Conservation (phyloP, 2,329 filamentous ascomycete species). For the Aspergillus glaucus region DNA sequence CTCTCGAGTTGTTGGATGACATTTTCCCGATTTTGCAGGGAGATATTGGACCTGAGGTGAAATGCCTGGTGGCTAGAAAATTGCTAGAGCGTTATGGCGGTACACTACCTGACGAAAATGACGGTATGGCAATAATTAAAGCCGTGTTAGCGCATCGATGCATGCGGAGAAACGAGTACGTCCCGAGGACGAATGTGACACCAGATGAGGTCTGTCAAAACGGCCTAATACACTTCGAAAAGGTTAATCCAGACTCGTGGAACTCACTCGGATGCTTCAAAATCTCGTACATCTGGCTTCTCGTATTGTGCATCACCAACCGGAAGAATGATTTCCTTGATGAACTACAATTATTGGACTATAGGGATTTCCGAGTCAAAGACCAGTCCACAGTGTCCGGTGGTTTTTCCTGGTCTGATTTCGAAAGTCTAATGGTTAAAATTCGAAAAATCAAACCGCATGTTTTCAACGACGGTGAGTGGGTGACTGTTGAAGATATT, state of each 20-base stretch:
- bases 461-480: neutral
- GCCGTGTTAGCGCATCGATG: neutral
- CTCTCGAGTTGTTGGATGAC: neutral
- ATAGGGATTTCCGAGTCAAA: neutral
- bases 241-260: neutral
- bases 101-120: neutral
- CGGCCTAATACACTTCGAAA: neutral
- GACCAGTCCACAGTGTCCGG: neutral
- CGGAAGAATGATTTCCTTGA: neutral
- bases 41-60: neutral
- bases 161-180: neutral
- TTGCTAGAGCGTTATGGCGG: neutral
- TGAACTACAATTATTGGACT: neutral
- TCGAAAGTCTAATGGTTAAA: neutral
- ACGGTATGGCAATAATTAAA: neutral
- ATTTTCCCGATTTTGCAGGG: neutral
- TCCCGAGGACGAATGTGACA: neutral
- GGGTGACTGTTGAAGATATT: neutral
- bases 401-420: neutral
- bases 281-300: neutral
- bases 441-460: neutral
- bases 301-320: neutral
- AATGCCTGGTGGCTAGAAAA: neutral
- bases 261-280: neutral
- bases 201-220: neutral